Evolutionary conservation across 192 early-diverging fungal genomes (phyloP).

Genomic region (Coemansia sp.): DNA sequence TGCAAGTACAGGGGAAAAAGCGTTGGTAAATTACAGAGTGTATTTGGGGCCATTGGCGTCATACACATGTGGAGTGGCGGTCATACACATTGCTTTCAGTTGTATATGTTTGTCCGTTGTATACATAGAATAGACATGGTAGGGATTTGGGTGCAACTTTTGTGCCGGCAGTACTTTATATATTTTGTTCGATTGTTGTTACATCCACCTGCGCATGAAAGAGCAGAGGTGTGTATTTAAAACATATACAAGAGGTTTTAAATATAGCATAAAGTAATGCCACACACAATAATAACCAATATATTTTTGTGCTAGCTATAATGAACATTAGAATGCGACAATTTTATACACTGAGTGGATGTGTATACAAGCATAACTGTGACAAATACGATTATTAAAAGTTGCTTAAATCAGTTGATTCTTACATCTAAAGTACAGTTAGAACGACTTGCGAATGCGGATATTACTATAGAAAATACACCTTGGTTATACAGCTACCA

Average conservation of each 20-base stretch:
- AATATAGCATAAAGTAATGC: neutral
- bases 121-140: neutral
- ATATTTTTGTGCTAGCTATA: neutral
- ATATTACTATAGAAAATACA: neutral
- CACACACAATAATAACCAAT: neutral
- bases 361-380: neutral
- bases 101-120: neutral
- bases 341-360: neutral
- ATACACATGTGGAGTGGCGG: neutral
- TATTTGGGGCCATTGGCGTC: neutral
- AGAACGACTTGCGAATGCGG: neutral
- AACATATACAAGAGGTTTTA: neutral
- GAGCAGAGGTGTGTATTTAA: neutral
- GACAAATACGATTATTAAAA: neutral
- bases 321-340: too few species aligned
- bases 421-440: neutral
- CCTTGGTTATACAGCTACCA: neutral
- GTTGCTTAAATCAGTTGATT: neutral
- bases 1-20: neutral
- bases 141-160: neutral
- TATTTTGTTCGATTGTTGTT: neutral
- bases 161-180: neutral
- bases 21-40: neutral
- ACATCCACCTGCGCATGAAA: neutral
- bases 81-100: neutral